Evolutionary conservation across 2,329 filamentous ascomycete species (phyloP).

Genomic region (Colletotrichum costaricense): DNA sequence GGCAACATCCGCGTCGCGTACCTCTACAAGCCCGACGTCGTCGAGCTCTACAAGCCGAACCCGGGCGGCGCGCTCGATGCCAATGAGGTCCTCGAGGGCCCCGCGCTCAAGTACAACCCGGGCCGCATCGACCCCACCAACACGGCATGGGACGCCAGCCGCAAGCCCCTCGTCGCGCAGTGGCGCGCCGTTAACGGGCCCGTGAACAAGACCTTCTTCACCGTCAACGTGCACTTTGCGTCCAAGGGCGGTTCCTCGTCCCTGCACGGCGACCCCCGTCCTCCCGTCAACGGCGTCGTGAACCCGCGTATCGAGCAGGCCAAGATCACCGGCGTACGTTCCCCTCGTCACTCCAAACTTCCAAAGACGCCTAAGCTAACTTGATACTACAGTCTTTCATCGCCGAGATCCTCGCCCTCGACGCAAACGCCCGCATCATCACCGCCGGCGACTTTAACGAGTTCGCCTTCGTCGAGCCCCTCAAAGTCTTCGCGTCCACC

Average conservation of each 20-base stretch:
- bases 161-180: constrained; percentile 75
- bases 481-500: constrained; percentile 62
- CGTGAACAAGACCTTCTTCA: constrained; percentile 69
- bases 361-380: too few relatives aligned
- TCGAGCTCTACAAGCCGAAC: constrained; percentile 70
- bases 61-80: constrained; percentile 65
- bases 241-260: constrained; percentile 75
- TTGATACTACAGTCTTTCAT: constrained; percentile 57
- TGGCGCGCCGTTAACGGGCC: constrained; percentile 69
- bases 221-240: constrained; percentile 76
- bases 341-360: not conserved
- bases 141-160: constrained; percentile 67
- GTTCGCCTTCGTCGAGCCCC: constrained; percentile 71
- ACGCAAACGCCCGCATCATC: constrained; percentile 68
- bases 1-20: constrained; percentile 80
- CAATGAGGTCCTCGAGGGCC: constrained; percentile 67
- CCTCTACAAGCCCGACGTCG: constrained; percentile 71
- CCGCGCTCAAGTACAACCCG: constrained; percentile 74
- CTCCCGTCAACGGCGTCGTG: constrained; percentile 74
- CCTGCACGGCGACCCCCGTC: constrained; percentile 73
- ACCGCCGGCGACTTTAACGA: constrained; percentile 79
- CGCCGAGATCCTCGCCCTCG: constrained; percentile 64
- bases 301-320: constrained; percentile 67
- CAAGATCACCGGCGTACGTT: constrained; percentile 65
- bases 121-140: constrained; percentile 74